A percentile compares a stretch with the other conserved stretches of the same genome.
These are phyloP conservation scores for Pseudotsuga menziesii DNA, from an alignment of 75 land plant genomes.

Conservation along the genomic window DNA sequence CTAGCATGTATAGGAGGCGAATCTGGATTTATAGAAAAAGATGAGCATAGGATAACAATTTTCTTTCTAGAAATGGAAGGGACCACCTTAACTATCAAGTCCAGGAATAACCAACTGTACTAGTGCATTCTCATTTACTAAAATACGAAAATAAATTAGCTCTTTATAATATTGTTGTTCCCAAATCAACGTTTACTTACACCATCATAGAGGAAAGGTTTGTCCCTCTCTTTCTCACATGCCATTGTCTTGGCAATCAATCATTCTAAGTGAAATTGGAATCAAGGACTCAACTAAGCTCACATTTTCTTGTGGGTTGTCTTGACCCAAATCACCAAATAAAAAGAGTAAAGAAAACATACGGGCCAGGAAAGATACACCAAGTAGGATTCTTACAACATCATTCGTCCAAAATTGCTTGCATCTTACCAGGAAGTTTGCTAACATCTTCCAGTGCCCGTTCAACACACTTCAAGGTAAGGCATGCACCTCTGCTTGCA, in stretches of 20 bases:
- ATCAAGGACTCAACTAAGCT: not conserved
- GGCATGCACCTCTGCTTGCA: too few species aligned
- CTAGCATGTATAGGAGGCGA: slow-evolving; percentile 63
- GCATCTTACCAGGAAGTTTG: slow-evolving; percentile 89
- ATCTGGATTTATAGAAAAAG: too few species aligned
- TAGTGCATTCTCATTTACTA: too few species aligned
- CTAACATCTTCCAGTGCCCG: slow-evolving; percentile 63
- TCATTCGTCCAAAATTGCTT: too few species aligned
- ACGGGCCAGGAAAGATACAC: not conserved
- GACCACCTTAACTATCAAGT: not conserved
- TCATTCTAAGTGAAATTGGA: slow-evolving; percentile 18
- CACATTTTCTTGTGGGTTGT: not conserved
- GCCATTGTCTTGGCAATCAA: slow-evolving; percentile 45
- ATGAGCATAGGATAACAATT: slow-evolving; percentile 2
- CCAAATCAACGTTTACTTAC: too few species aligned
- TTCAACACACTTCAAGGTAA: too few species aligned
- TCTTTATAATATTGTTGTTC: too few species aligned
- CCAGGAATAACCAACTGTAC: too few species aligned
- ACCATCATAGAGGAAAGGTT: too few species aligned
- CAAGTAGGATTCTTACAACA: not conserved
- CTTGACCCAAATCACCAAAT: too few species aligned
- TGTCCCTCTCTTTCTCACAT: too few species aligned
- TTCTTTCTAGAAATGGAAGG: not conserved
- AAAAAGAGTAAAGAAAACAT: not conserved
- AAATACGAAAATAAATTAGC: too few species aligned